These are phyloP conservation scores for Camelina neglecta DNA, from an alignment of 345 rosid species.

Conservation along the genomic window DNA sequence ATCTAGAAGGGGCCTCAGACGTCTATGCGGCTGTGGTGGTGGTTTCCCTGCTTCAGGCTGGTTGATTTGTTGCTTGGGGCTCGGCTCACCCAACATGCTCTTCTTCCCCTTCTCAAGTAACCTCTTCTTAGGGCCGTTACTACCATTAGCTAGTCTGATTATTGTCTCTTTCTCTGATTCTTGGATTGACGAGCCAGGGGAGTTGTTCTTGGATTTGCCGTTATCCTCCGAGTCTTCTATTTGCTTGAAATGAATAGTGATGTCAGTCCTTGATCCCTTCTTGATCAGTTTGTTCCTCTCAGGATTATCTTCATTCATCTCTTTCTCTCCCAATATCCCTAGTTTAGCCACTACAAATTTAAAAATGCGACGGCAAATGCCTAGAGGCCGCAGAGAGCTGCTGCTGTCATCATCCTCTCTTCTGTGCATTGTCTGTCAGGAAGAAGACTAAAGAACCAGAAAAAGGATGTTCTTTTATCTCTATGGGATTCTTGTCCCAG, in stretches of 20 bases:
- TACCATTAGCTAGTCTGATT: constrained; percentile 33
- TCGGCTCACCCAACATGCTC: constrained; percentile 26
- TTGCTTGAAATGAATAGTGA: constrained; percentile 43
- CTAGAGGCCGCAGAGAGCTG: constrained; percentile 27
- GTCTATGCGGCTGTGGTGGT: constrained; percentile 29
- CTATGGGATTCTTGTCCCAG: constrained; percentile 22
- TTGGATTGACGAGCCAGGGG: constrained; percentile 23
- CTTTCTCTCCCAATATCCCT: constrained; percentile 27
- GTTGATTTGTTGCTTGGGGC: constrained; percentile 21
- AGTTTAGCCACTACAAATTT: constrained; percentile 38
- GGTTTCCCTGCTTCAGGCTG: constrained; percentile 37
- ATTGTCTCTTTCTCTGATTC: constrained; percentile 37
- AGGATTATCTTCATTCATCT: constrained; percentile 24
- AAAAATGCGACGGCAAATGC: constrained; percentile 39
- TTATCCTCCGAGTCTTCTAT: constrained; percentile 38
- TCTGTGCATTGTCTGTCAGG: constrained; percentile 36
- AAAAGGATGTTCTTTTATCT: constrained; percentile 22
- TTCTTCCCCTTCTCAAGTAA: constrained; percentile 25
- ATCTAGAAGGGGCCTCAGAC: constrained; percentile 32
- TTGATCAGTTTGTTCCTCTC: constrained; percentile 39
- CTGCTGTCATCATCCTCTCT: constrained; percentile 24
- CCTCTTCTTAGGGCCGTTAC: constrained; percentile 30
- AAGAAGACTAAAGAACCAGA: constrained; percentile 16
- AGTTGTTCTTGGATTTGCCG: constrained; percentile 16
- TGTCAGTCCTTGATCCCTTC: constrained; percentile 39